Conservation (phyloP, 2,329 filamentous ascomycete genomes). For the Lachnellula subtilissima region DNA sequence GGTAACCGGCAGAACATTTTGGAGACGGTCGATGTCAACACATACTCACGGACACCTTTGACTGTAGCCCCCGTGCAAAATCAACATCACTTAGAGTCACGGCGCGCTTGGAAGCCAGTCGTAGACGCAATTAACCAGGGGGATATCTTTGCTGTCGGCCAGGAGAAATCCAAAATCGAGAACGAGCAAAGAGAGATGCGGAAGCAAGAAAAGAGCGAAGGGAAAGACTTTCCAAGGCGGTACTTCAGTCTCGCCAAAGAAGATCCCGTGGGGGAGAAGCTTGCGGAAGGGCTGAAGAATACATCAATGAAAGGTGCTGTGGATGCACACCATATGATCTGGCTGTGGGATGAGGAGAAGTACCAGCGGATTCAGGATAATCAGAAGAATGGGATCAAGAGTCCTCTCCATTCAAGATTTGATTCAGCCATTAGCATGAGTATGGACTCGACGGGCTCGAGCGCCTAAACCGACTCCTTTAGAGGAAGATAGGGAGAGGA, state of each 20-base stretch:
- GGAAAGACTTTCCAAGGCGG: constrained; percentile 69
- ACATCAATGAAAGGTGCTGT: constrained; percentile 16
- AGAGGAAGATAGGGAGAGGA: not conserved
- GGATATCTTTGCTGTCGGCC: constrained; percentile 74
- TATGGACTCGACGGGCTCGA: not conserved
- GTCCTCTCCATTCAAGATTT: constrained; percentile 19
- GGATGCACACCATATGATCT: constrained; percentile 20
- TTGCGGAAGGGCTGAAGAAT: constrained; percentile 35
- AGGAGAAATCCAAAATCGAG: constrained; percentile 85
- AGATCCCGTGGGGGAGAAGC: constrained; percentile 36
- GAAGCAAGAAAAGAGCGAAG: constrained; percentile 66
- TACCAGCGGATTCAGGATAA: constrained; percentile 15
- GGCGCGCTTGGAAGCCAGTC: constrained; percentile 82
- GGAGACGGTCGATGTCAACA: constrained; percentile 55
- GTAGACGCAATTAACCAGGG: constrained; percentile 72
- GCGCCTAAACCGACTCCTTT: not conserved
- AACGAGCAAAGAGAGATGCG: constrained; percentile 77
- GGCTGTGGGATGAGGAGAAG: constrained; percentile 28
- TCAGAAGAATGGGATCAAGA: constrained; percentile 14
- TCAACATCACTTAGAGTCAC: constrained; percentile 82
- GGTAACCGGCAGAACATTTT: constrained; percentile 49
- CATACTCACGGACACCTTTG: constrained; percentile 58
- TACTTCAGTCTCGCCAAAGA: constrained; percentile 65
- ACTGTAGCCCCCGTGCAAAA: constrained; percentile 65
- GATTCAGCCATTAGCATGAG: constrained; percentile 21